Percentiles rank a stretch among this genome's conserved stretches.
These are phyloP conservation scores for Diaporthe aspalathi DNA, from an alignment of 2,329 filamentous ascomycete genomes.

Conservation along the genomic window DNA sequence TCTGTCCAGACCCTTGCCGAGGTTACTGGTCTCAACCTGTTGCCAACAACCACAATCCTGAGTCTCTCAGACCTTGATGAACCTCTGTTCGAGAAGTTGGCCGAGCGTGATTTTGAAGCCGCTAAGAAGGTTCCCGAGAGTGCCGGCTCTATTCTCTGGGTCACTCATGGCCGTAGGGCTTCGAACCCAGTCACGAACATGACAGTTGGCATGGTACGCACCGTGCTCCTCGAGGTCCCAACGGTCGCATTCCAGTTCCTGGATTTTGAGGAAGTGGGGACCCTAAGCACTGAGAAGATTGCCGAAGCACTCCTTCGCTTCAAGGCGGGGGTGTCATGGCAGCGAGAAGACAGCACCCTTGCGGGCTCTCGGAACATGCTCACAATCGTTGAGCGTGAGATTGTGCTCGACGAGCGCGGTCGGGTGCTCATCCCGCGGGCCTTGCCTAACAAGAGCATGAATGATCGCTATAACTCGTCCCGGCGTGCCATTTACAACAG, in stretches of 20 bases:
- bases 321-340: background rate
- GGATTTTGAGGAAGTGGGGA: slow-evolving; percentile 39
- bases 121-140: slow-evolving; percentile 41
- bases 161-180: slow-evolving; percentile 41
- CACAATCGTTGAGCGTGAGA: background rate
- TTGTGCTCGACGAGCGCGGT: background rate
- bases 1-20: background rate
- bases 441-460: background rate
- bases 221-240: slow-evolving; percentile 38
- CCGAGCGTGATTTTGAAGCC: slow-evolving; percentile 29
- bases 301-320: background rate
- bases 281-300: background rate
- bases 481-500: background rate
- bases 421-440: background rate
- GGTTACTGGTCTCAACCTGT: background rate
- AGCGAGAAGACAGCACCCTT: slow-evolving; percentile 3
- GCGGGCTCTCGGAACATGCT: background rate
- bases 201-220: slow-evolving; percentile 43
- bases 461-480: slow-evolving; percentile 4
- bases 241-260: slow-evolving; percentile 42
- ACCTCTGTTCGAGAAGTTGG: slow-evolving; percentile 43
- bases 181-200: slow-evolving; percentile 44
- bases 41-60: background rate
- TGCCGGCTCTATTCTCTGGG: slow-evolving; percentile 43
- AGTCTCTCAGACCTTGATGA: slow-evolving; percentile 45